Conservation (phyloP, 2,329 filamentous ascomycete genomes). For the Clarireedia sp. region DNA sequence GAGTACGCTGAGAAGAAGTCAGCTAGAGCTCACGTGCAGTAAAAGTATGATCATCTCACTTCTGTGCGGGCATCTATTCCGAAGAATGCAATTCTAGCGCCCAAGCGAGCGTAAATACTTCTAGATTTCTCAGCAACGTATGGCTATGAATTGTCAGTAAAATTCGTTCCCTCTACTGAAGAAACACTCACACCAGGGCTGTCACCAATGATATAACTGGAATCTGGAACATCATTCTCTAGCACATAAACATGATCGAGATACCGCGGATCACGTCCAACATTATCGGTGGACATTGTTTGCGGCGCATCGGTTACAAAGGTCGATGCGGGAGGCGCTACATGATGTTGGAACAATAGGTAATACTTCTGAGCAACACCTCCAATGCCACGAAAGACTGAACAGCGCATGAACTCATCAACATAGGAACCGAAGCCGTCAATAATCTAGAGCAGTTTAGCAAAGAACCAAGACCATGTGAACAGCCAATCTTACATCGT, state of each 20-base stretch:
- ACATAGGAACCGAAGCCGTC: constrained; percentile 92
- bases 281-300: constrained; percentile 43
- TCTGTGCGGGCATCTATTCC: constrained; percentile 92
- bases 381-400: constrained; percentile 87
- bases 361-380: constrained; percentile 97
- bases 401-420: constrained; percentile 85
- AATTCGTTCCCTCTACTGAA: background rate
- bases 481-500: constrained; percentile 49
- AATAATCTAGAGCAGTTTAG: constrained; percentile 48
- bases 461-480: background rate
- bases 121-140: constrained; percentile 86
- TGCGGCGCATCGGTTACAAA: constrained; percentile 65
- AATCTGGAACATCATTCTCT: constrained; percentile 49
- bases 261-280: constrained; percentile 60
- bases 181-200: constrained; percentile 40
- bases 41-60: constrained; percentile 28
- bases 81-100: constrained; percentile 73
- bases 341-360: constrained; percentile 92
- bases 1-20: constrained; percentile 50
- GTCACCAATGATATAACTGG: constrained; percentile 58
- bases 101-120: constrained; percentile 78
- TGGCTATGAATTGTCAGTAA: constrained; percentile 38
- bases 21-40: background rate
- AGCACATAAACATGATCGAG: constrained; percentile 67
- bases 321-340: constrained; percentile 76